These are phyloP conservation scores for Paramecium tetraurelia DNA, from an alignment of 73 alveolate genomes.

Conservation along the genomic window DNA sequence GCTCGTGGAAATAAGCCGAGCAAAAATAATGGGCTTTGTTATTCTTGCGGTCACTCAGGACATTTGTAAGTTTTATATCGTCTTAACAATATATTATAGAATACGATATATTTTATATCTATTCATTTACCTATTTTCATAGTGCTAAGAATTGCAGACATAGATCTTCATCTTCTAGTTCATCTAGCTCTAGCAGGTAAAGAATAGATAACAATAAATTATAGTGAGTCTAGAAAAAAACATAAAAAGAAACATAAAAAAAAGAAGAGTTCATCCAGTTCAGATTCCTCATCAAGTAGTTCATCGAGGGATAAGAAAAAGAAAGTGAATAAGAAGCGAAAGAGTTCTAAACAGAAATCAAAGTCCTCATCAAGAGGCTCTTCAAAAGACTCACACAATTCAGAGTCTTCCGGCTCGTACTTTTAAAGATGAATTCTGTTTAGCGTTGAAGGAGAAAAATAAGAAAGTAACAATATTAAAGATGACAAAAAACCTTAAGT, in stretches of 20 bases:
- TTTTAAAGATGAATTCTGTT: conserved; percentile 30
- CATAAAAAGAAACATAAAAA: conserved; percentile 23
- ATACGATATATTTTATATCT: not conserved
- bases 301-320: conserved; percentile 17
- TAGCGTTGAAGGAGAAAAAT: conserved; percentile 29
- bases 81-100: not conserved
- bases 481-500: not conserved
- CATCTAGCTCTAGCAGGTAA: conserved; percentile 30
- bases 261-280: conserved; percentile 49
- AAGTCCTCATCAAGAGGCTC: conserved; percentile 38
- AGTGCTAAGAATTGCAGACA: conserved; percentile 51
- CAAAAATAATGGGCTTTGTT: conserved; percentile 32
- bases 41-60: conserved; percentile 22
- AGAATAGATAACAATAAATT: not conserved
- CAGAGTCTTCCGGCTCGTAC: conserved; percentile 53
- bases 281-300: conserved; percentile 16
- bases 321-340: conserved; percentile 11
- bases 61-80: conserved; percentile 11
- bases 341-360: not conserved
- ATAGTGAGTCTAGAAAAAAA: conserved; percentile 41
- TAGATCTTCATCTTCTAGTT: conserved; percentile 35
- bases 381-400: conserved; percentile 12
- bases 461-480: not conserved
- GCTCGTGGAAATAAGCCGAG: conserved; percentile 47
- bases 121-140: not conserved